Evolutionary conservation across 257 asterid genomes (phyloP).

Genomic region (Eustoma russellianum): DNA sequence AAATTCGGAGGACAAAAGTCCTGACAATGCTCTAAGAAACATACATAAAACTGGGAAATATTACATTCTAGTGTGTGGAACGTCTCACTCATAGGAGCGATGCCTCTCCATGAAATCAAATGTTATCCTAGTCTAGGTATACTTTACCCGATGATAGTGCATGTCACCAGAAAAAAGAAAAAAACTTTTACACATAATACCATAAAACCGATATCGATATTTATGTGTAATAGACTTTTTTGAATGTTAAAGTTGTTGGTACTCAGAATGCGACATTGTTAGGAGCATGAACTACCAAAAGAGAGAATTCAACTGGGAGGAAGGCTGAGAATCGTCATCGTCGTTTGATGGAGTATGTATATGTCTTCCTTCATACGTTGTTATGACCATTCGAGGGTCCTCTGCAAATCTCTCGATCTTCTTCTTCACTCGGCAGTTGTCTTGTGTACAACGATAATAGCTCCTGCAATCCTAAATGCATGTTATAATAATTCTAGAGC

Average conservation of each 20-base stretch:
- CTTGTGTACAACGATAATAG: slow-evolving; percentile 86
- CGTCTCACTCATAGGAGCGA: no score
- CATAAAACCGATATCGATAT: background rate
- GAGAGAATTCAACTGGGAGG: slow-evolving; percentile 44
- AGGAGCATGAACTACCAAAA: slow-evolving; percentile 53
- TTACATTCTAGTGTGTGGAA: no score
- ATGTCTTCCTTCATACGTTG: slow-evolving; percentile 90
- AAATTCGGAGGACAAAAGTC: no score
- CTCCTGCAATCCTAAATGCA: slow-evolving; percentile 55
- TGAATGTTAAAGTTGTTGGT: no score
- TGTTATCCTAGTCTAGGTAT: no score
- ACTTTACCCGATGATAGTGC: no score
- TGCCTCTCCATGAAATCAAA: no score
- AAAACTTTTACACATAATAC: no score
- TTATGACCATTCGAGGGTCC: slow-evolving; percentile 94
- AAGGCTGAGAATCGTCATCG: slow-evolving; percentile 50
- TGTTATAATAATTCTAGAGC: background rate
- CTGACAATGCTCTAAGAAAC: background rate
- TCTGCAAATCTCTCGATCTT: slow-evolving; percentile 82
- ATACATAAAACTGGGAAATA: no score
- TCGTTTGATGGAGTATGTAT: slow-evolving; percentile 74
- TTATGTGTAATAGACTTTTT: background rate
- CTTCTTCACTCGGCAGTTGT: slow-evolving; percentile 84
- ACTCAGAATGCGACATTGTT: no score
- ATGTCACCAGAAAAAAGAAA: no score